Evolutionary conservation across 2,329 filamentous ascomycete genomes (phyloP), one percentile per base, ranked within the genome.

Genomic region (Mycosphaerella arachidis): DNA sequence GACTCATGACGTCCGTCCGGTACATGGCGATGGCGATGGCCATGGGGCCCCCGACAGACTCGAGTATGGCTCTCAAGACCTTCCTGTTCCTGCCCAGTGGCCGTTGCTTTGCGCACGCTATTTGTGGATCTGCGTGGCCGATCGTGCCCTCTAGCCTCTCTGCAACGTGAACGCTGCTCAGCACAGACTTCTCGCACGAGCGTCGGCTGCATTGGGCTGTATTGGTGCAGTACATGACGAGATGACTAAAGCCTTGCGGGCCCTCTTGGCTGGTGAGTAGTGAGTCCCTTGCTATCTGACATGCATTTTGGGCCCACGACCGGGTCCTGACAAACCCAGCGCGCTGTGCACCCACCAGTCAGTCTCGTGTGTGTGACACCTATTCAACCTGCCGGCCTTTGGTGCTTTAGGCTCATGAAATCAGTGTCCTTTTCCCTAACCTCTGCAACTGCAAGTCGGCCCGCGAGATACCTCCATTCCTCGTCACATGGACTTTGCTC

Each of bases 381-480:
- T 51, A 20, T 53, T 35, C n/a, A n/a, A 55, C 59, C 55, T 48
- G 57, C 53, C 52, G 43, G 46, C 50, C 53, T 56, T 48, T 61
- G 52, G 37, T 30, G 48, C 31, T 24, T 57, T 27, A 35, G 48
- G 48, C 52, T 54, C 53, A 46, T 58, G 59, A 61, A 52, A 55
- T 58, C 59, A 46, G 59, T 45, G 55, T 53, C 55, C 54, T 20
- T 30, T 43, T 43, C 27, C 53, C 35, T 37, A 30, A 37, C 31
- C 48, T 35, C 52, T 53, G 24, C 40, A 55, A 50, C 48, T 54
- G 59, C 55, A 33, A 61, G 40, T 29, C 35, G 53, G 27, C 46
- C 54, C 54, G 48, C 53, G 57, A 48, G 35, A 50, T 50, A 59
- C 18, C 48, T 43, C 40, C 40, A 16, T 43, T 18, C 40, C n/a